phyloP scores from a whole-genome alignment of 192 early-diverging fungal genomes.

The Podila horticola region DNA sequence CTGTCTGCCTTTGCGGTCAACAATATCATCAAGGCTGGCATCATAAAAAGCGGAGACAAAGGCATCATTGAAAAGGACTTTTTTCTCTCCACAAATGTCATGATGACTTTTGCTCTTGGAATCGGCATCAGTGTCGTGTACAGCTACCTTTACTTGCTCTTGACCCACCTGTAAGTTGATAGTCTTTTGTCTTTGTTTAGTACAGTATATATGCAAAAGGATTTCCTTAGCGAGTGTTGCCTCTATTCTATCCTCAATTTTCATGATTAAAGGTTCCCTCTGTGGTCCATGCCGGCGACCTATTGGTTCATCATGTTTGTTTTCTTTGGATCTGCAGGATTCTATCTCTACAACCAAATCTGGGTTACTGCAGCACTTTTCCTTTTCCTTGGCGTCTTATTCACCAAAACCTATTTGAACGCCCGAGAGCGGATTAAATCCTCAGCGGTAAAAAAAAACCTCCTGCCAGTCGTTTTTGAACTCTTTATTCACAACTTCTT shows the following conservation, averaged over 20 bases:
- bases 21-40: slow-evolving; percentile 52
- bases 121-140: slow-evolving; percentile 59
- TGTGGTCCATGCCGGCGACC: slow-evolving; percentile 19
- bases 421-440: slow-evolving; percentile 7
- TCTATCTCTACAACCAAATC: slow-evolving; percentile 5
- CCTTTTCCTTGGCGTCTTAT: slow-evolving; percentile 2
- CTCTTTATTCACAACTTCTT: neutral
- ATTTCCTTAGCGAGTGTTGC: neutral
- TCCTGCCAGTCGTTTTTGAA: neutral
- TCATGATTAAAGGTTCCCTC: slow-evolving; percentile 14
- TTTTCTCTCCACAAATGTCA: slow-evolving; percentile 17
- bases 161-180: slow-evolving; percentile 57
- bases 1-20: slow-evolving; percentile 24
- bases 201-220: slow-evolving; percentile 2
- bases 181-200: neutral
- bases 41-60: slow-evolving; percentile 26
- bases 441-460: slow-evolving; percentile 5
- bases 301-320: slow-evolving; percentile 16
- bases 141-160: slow-evolving; percentile 54
- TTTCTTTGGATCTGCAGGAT: slow-evolving; percentile 11
- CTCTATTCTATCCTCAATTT: slow-evolving; percentile 3
- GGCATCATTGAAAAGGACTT: slow-evolving; percentile 15
- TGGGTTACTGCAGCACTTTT: slow-evolving; percentile 7
- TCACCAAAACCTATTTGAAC: slow-evolving; percentile 3
- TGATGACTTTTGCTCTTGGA: slow-evolving; percentile 58